Evolutionary conservation across 257 asterid species (phyloP).

Genomic region (Anisodus tanguticus): DNA sequence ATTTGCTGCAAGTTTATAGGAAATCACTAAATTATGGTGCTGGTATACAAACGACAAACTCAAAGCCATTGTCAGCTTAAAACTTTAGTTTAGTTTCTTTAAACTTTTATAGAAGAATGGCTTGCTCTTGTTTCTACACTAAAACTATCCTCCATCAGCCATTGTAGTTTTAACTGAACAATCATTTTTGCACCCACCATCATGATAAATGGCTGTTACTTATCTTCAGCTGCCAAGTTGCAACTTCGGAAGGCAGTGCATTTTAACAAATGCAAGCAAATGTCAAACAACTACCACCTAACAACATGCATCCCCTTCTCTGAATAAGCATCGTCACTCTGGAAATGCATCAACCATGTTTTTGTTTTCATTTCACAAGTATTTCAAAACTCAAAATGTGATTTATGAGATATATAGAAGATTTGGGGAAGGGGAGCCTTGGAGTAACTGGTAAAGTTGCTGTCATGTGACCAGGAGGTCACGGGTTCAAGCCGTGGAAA

Average conservation of each 20-base stretch:
- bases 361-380: neutral
- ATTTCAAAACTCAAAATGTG: neutral
- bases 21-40: neutral
- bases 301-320: neutral
- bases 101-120: neutral
- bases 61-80: neutral
- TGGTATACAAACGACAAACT: neutral
- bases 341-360: slow-evolving; percentile 6
- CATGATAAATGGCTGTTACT: neutral
- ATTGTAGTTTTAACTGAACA: neutral
- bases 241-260: neutral
- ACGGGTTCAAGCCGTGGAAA: too few species aligned
- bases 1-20: slow-evolving; percentile 21
- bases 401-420: neutral
- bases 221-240: slow-evolving; percentile 24
- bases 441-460: too few species aligned
- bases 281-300: slow-evolving; percentile 1
- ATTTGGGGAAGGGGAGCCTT: too few species aligned
- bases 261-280: neutral
- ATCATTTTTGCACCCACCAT: neutral
- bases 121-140: neutral
- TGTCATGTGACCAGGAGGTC: too few species aligned
- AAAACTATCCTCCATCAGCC: slow-evolving; percentile 10
- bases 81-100: neutral
- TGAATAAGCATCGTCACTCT: neutral